A percentile compares a stretch with the other conserved stretches of the same genome.
phyloP scores from a whole-genome alignment of 805 yeast species.

The Candida ficus region DNA sequence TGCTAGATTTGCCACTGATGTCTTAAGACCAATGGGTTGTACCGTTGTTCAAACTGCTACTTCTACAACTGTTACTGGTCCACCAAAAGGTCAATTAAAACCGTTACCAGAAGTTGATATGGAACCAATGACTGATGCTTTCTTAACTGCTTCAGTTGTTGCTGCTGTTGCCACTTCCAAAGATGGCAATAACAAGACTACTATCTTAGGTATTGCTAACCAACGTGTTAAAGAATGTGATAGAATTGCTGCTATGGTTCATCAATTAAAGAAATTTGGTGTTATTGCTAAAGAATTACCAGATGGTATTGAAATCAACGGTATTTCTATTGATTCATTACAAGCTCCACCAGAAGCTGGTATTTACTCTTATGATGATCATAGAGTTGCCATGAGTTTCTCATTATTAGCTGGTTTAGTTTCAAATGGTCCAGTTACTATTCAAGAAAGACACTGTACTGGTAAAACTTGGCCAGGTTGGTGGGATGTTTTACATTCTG shows the following conservation, averaged over 20 bases:
- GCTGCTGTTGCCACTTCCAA: constrained; percentile 79
- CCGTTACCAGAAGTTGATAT: constrained; percentile 80
- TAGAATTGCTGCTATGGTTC: constrained; percentile 91
- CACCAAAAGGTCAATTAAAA: constrained; percentile 60
- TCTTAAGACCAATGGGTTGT: constrained; percentile 94
- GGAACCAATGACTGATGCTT: constrained; percentile 99
- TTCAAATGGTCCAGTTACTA: constrained; percentile 46
- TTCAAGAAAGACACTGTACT: constrained; percentile 86
- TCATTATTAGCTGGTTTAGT: constrained; percentile 79
- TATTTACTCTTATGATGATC: constrained; percentile 84
- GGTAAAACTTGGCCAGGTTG: constrained; percentile 99
- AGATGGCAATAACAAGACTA: constrained; percentile 46
- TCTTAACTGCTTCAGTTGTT: constrained; percentile 91
- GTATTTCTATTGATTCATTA: constrained; percentile 49
- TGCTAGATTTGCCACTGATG: constrained; percentile 93
- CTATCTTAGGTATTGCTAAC: constrained; percentile 93
- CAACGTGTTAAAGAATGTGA: constrained; percentile 98
- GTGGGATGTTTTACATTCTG: constrained; percentile 89
- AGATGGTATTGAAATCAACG: constrained; percentile 88
- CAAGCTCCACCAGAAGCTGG: constrained; percentile 54
- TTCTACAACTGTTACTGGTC: constrained; percentile 91
- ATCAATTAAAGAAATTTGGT: constrained; percentile 85
- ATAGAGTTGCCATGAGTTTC: constrained; percentile 97
- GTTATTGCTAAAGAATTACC: constrained; percentile 79
- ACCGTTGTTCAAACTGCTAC: constrained; percentile 74